These are phyloP conservation scores for Citrus hindsii DNA, from an alignment of 345 rosid genomes.

Conservation along the genomic window DNA sequence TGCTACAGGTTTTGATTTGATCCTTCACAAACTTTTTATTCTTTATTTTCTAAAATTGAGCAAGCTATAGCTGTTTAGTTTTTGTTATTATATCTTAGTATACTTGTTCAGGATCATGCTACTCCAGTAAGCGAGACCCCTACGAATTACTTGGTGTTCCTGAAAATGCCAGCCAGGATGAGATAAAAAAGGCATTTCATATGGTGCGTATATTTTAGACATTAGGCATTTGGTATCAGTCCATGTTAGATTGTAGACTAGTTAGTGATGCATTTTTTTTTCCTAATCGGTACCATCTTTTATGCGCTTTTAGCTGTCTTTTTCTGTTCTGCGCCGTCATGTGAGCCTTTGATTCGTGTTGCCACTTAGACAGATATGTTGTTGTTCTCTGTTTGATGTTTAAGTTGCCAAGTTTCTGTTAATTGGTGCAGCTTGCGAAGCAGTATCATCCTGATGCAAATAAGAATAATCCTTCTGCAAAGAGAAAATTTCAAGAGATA, in stretches of 20 bases:
- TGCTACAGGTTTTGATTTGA: conserved; percentile 48
- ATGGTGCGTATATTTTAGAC: conserved; percentile 34
- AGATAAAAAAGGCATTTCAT: conserved; percentile 84
- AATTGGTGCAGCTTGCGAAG: conserved; percentile 76
- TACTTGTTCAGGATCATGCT: conserved; percentile 35
- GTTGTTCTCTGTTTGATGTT: background rate
- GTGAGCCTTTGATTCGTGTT: background rate
- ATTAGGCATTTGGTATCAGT: background rate
- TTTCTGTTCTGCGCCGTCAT: background rate
- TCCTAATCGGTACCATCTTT: background rate
- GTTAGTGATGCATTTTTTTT: background rate
- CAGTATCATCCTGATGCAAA: conserved; percentile 93
- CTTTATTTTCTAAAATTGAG: background rate
- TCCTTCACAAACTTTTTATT: background rate
- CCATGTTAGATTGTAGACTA: background rate
- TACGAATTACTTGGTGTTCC: conserved; percentile 83
- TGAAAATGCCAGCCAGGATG: conserved; percentile 61
- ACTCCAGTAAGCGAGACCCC: conserved; percentile 42
- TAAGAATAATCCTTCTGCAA: conserved; percentile 79
- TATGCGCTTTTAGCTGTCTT: background rate
- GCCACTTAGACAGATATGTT: background rate
- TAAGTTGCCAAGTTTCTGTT: background rate
- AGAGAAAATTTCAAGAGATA: conserved; percentile 81
- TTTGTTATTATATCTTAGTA: background rate
- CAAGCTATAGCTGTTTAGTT: background rate